Evolutionary conservation across 208 protist genomes (phyloP).

Genomic region (Trypanosoma congolense): DNA sequence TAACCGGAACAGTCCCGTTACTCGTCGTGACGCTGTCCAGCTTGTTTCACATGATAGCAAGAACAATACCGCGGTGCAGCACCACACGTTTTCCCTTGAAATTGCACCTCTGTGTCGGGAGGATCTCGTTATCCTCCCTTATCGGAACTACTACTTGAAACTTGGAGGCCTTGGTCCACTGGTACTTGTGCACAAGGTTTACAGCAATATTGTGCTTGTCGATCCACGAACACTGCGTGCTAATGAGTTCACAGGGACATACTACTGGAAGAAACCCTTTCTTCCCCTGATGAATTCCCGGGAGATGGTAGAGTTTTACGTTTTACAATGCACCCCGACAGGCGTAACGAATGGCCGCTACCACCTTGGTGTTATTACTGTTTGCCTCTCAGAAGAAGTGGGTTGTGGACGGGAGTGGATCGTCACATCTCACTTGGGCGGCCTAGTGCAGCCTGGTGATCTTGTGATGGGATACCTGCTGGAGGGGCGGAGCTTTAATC

Average conservation of each 20-base stretch:
- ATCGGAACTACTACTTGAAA: slow-evolving; percentile 78
- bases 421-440: slow-evolving; percentile 92
- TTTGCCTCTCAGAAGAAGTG: slow-evolving; percentile 94
- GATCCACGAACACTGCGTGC: slow-evolving; percentile 94
- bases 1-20: slow-evolving; percentile 86
- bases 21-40: slow-evolving; percentile 91
- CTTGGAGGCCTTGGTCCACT: slow-evolving; percentile 91
- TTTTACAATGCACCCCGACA: slow-evolving; percentile 90
- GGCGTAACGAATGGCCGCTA: slow-evolving; percentile 81
- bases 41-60: slow-evolving; percentile 98
- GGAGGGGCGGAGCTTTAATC: slow-evolving; percentile 86
- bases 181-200: slow-evolving; percentile 92
- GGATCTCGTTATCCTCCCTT: slow-evolving; percentile 92
- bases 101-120: slow-evolving; percentile 97
- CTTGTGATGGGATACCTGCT: slow-evolving; percentile 93
- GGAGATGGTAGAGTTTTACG: slow-evolving; percentile 92
- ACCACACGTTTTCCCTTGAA: slow-evolving; percentile 97
- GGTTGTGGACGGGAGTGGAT: slow-evolving; percentile 93
- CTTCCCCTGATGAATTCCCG: slow-evolving; percentile 65
- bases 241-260: slow-evolving; percentile 81
- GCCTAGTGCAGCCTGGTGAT: slow-evolving; percentile 92
- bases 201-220: slow-evolving; percentile 93
- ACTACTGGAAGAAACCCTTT: slow-evolving; percentile 96
- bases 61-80: slow-evolving; percentile 97
- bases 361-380: slow-evolving; percentile 91